Percentiles rank a stretch among this genome's conserved stretches.
These are phyloP conservation scores for Juglanconis oblonga DNA, from an alignment of 2,329 filamentous ascomycete genomes.

Conservation along the genomic window DNA sequence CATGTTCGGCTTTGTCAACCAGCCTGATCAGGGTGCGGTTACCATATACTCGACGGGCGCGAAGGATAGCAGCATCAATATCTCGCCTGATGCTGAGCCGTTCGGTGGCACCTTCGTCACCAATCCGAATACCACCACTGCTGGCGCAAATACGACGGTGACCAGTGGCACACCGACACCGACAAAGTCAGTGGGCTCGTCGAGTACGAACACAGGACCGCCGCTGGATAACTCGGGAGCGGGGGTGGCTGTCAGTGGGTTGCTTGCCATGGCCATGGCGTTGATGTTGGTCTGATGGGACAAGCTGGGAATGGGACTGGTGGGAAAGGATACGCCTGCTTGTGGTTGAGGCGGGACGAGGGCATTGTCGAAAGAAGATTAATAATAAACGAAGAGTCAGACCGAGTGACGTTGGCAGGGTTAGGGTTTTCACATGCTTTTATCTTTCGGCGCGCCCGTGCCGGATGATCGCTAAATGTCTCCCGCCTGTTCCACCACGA, in stretches of 20 bases:
- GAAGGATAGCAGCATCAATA: not conserved
- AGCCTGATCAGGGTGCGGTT: slow-evolving; percentile 21
- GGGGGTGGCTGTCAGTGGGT: not conserved
- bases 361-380: too few species aligned
- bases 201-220: not conserved
- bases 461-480: too few species aligned
- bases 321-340: too few species aligned
- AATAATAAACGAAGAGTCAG: not conserved
- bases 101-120: not conserved
- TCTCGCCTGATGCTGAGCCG: not conserved
- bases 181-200: not conserved
- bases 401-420: not conserved
- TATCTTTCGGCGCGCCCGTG: too few species aligned
- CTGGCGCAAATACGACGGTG: not conserved
- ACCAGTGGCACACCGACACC: not conserved
- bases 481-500: too few species aligned
- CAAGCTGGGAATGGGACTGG: too few species aligned
- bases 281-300: not conserved
- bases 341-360: too few species aligned
- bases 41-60: slow-evolving; percentile 23
- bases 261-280: not conserved
- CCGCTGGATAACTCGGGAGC: not conserved
- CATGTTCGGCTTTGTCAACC: slow-evolving; percentile 45
- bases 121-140: not conserved
- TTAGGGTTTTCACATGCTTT: not conserved